phyloP scores from a whole-genome alignment of 1,284 basidiomycete species.

The Moesziomyces aphidis region DNA sequence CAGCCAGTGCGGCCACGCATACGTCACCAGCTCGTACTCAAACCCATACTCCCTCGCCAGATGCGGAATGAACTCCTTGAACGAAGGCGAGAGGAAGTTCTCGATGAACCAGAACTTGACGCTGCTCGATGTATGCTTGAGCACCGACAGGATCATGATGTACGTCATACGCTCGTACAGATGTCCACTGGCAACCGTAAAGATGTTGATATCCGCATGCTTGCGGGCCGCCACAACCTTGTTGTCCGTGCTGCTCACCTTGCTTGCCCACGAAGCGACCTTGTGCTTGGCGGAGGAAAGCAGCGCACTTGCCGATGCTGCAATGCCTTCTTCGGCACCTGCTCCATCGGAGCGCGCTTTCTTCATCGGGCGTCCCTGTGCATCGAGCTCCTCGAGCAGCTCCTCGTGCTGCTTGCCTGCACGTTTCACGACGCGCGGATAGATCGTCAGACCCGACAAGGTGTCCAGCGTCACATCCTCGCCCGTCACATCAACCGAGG shows the following conservation, averaged over 20 bases:
- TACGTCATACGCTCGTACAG: constrained; percentile 97
- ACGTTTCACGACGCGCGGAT: constrained; percentile 79
- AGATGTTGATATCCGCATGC: constrained; percentile 88
- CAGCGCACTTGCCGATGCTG: constrained; percentile 7
- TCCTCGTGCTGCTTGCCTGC: constrained; percentile 84
- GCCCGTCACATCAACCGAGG: constrained; percentile 72
- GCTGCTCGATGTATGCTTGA: constrained; percentile 88
- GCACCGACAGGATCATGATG: constrained; percentile 96
- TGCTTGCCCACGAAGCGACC: constrained; percentile 7
- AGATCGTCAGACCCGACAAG: constrained; percentile 88
- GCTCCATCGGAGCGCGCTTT: background rate
- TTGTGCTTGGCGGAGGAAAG: constrained; percentile 20
- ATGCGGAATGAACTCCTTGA: constrained; percentile 95
- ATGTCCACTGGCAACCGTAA: constrained; percentile 95
- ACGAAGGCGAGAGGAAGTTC: constrained; percentile 97
- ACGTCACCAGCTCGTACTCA: constrained; percentile 95
- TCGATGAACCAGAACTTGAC: constrained; percentile 99
- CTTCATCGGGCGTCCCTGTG: constrained; percentile 30
- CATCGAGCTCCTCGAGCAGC: constrained; percentile 72
- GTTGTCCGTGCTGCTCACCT: background rate
- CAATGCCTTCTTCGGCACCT: background rate
- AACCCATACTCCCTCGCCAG: constrained; percentile 90
- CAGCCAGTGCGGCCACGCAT: constrained; percentile 98
- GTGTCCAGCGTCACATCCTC: constrained; percentile 73
- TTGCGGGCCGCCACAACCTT: constrained; percentile 5